A percentile compares a stretch with the other conserved stretches of the same genome.
Conservation (phyloP, 2,329 filamentous ascomycete species). For the Paecilomyces niveus region DNA sequence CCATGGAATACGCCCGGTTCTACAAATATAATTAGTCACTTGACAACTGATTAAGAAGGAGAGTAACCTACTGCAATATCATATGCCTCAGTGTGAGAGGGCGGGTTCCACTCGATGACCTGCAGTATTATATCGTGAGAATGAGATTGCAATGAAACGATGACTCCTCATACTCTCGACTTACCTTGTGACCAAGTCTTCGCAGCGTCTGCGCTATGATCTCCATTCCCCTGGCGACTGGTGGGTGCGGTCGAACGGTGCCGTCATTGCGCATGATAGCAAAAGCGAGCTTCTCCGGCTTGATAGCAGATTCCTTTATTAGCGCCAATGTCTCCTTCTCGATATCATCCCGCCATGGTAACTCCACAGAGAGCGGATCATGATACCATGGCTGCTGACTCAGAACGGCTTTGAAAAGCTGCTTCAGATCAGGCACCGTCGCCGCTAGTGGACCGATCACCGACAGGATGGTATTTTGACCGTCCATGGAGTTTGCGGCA, state of each 20-base stretch:
- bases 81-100: constrained; percentile 36
- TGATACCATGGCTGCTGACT: constrained; percentile 56
- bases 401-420: constrained; percentile 53
- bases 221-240: constrained; percentile 48
- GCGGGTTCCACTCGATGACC: constrained; percentile 54
- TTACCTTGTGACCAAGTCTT: constrained; percentile 45
- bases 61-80: constrained; percentile 33
- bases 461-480: constrained; percentile 56
- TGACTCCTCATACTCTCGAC: not conserved
- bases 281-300: constrained; percentile 42
- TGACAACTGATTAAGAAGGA: not conserved
- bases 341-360: constrained; percentile 55
- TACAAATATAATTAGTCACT: constrained; percentile 12
- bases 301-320: constrained; percentile 26
- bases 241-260: constrained; percentile 47
- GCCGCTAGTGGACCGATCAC: constrained; percentile 58
- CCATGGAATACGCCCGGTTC: constrained; percentile 22
- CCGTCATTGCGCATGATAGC: constrained; percentile 50
- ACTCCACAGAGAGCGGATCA: constrained; percentile 58
- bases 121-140: constrained; percentile 10
- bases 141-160: not conserved
- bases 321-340: constrained; percentile 30
- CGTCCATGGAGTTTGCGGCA: constrained; percentile 57
- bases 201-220: constrained; percentile 44
- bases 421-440: constrained; percentile 46